A percentile compares a stretch with the other conserved stretches of the same genome.
phyloP scores from a whole-genome alignment of 495 filamentous ascomycete species.

The Neurospora sublineolata region DNA sequence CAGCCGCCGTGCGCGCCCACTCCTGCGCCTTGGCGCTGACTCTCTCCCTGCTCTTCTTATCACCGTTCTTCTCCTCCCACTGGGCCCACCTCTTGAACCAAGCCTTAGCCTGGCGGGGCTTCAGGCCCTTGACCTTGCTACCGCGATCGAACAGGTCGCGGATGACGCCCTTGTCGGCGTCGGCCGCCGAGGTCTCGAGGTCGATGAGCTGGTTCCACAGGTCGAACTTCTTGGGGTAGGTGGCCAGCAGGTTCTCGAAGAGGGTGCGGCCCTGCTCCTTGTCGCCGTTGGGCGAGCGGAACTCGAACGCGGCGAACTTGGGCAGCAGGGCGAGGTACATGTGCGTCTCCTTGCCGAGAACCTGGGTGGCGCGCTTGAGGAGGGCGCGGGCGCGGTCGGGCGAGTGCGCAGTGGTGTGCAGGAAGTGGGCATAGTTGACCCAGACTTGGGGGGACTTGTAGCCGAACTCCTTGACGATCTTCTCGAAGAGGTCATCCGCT shows the following conservation, averaged over 20 bases:
- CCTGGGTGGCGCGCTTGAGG: slow-evolving; percentile 77
- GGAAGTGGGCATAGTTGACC: slow-evolving; percentile 90
- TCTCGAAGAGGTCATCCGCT: slow-evolving; percentile 81
- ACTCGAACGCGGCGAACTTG: slow-evolving; percentile 86
- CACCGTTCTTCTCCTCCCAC: slow-evolving; percentile 65
- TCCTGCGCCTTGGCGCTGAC: slow-evolving; percentile 66
- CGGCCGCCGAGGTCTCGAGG: slow-evolving; percentile 56
- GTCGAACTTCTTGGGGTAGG: slow-evolving; percentile 79
- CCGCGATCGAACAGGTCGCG: slow-evolving; percentile 75
- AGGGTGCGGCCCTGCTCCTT: slow-evolving; percentile 87
- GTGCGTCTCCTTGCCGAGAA: slow-evolving; percentile 47
- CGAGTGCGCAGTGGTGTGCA: slow-evolving; percentile 56
- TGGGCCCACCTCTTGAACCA: slow-evolving; percentile 77
- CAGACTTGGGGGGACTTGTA: slow-evolving; percentile 65
- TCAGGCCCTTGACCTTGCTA: slow-evolving; percentile 52
- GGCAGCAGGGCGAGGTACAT: slow-evolving; percentile 66
- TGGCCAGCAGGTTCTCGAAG: slow-evolving; percentile 75
- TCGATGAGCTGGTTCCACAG: slow-evolving; percentile 87
- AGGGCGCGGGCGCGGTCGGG: slow-evolving; percentile 66
- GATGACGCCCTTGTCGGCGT: slow-evolving; percentile 47
- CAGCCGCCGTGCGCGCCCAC: slow-evolving; percentile 35
- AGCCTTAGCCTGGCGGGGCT: slow-evolving; percentile 60
- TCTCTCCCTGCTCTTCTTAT: slow-evolving; percentile 56
- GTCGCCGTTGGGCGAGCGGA: slow-evolving; percentile 70
- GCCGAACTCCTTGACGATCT: slow-evolving; percentile 78